phyloP scores from a whole-genome alignment of 306 rosid genomes.

The Rosa persica region DNA sequence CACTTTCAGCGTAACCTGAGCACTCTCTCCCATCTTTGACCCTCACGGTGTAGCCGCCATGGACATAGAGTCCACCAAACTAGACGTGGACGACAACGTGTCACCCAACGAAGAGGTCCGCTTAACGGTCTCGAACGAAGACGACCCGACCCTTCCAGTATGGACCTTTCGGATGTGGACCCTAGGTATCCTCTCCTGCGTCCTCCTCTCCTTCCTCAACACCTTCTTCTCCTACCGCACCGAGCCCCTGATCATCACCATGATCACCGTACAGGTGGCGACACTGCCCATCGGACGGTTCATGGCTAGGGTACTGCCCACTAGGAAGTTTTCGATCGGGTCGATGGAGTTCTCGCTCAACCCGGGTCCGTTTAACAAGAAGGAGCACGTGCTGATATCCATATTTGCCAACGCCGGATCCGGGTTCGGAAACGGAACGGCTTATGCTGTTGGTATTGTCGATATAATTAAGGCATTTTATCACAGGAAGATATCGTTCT shows the following conservation, averaged over 20 bases:
- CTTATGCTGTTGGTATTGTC: constrained; percentile 65
- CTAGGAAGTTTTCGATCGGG: constrained; percentile 41
- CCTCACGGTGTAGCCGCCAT: neutral
- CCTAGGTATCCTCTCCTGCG: constrained; percentile 57
- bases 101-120: constrained; percentile 75
- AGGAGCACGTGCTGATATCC: constrained; percentile 77
- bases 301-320: constrained; percentile 58
- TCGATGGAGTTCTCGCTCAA: constrained; percentile 43
- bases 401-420: constrained; percentile 81
- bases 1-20: neutral
- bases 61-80: neutral
- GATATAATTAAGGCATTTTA: constrained; percentile 64
- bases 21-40: neutral
- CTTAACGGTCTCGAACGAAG: constrained; percentile 59
- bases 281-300: constrained; percentile 69
- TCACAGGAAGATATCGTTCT: constrained; percentile 45
- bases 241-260: constrained; percentile 59
- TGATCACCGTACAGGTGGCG: constrained; percentile 59
- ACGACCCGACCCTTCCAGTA: constrained; percentile 59
- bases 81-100: constrained; percentile 36
- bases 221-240: constrained; percentile 78
- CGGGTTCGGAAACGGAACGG: constrained; percentile 62
- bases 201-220: constrained; percentile 67
- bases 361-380: constrained; percentile 86
- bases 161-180: constrained; percentile 97